Percentiles rank a stretch among this genome's conserved stretches.
phyloP scores from a whole-genome alignment of 345 rosid species.

The Mangifera indica region DNA sequence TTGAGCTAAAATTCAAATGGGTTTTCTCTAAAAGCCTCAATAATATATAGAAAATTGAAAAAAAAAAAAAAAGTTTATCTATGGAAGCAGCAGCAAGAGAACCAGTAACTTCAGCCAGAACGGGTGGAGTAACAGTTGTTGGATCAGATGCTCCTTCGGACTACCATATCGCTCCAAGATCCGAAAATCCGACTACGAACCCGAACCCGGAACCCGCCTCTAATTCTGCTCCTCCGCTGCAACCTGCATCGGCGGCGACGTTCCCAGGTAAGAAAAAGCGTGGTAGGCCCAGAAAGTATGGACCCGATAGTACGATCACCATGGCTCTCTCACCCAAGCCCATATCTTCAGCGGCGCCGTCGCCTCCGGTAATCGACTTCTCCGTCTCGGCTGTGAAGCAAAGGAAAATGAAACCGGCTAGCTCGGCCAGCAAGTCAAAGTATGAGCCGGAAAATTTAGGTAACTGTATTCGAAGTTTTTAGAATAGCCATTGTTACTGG shows the following conservation, averaged over 20 bases:
- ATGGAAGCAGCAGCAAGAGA: conserved; percentile 65
- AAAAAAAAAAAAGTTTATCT: conserved; percentile 26
- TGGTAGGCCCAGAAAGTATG: conserved; percentile 92
- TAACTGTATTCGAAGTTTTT: conserved; percentile 20
- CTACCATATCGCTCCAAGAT: conserved; percentile 77
- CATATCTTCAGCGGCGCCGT: conserved; percentile 80
- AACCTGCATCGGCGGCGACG: conserved; percentile 26
- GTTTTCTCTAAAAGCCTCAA: conserved; percentile 33
- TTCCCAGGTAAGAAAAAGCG: conserved; percentile 75
- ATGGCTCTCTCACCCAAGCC: conserved; percentile 84
- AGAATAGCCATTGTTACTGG: not conserved
- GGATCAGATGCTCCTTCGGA: conserved; percentile 87
- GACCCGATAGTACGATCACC: conserved; percentile 66
- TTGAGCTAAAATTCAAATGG: conserved; percentile 44
- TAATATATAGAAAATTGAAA: not conserved
- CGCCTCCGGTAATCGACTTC: conserved; percentile 86
- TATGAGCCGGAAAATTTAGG: conserved; percentile 69
- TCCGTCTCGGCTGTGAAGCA: conserved; percentile 55
- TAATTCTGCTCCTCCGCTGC: conserved; percentile 13
- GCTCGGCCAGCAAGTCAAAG: conserved; percentile 62
- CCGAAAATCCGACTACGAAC: conserved; percentile 43
- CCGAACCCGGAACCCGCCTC: conserved; percentile 43
- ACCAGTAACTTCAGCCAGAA: conserved; percentile 35
- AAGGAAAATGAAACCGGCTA: conserved; percentile 62
- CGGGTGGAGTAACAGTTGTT: conserved; percentile 80